These are phyloP conservation scores for Aegilops umbellulata DNA, from an alignment of 176 grass and related monocot genomes.

Conservation along the genomic window DNA sequence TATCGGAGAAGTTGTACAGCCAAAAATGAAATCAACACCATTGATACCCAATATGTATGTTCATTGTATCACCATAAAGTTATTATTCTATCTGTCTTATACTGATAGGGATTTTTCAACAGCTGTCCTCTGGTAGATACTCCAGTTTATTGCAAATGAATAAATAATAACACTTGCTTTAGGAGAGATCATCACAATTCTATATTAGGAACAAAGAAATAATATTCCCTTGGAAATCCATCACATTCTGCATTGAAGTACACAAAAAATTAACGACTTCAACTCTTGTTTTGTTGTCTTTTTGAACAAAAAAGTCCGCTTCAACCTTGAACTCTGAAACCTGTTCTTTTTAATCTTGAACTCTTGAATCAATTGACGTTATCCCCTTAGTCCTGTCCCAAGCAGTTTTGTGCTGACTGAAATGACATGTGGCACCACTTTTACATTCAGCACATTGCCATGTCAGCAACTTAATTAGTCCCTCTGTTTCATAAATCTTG, in stretches of 20 bases:
- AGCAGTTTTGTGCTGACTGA: neutral
- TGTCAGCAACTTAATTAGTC: neutral
- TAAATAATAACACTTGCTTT: conserved; percentile 6
- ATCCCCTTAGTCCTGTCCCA: neutral
- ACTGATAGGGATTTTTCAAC: neutral
- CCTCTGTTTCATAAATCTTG: no score
- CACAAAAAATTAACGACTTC: neutral
- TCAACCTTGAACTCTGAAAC: neutral
- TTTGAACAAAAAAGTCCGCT: neutral
- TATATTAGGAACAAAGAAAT: neutral
- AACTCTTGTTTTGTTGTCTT: conserved; percentile 1
- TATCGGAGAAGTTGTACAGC: conserved; percentile 84
- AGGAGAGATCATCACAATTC: conserved; percentile 8
- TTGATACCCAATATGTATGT: conserved; percentile 76
- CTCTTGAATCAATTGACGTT: neutral
- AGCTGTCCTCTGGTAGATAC: conserved; percentile 2
- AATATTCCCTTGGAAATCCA: neutral
- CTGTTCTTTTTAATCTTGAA: neutral
- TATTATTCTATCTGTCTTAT: conserved; percentile 12
- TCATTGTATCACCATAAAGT: conserved; percentile 11
- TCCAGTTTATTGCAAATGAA: neutral
- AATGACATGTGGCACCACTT: neutral
- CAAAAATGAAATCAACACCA: conserved; percentile 91
- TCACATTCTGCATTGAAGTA: neutral
- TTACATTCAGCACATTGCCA: neutral